A percentile compares a stretch with the other conserved stretches of the same genome.
These are phyloP conservation scores for Fraxinus americana DNA, from an alignment of 257 asterid species.

Conservation along the genomic window DNA sequence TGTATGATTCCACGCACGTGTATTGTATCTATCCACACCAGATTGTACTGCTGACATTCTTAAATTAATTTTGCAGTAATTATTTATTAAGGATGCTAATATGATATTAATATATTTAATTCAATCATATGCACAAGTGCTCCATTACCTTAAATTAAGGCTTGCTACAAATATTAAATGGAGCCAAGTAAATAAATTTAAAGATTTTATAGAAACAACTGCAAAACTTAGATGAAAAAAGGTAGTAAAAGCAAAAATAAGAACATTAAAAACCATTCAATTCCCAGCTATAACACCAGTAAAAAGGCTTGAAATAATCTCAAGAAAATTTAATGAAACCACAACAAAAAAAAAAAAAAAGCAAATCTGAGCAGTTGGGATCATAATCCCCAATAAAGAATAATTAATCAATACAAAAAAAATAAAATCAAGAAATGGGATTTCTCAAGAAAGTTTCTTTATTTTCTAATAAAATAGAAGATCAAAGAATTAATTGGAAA, in stretches of 20 bases:
- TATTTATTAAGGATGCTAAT: background rate
- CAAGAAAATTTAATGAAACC: background rate
- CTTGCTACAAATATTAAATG: too few species aligned
- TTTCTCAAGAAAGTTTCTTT: background rate
- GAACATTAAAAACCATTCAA: background rate
- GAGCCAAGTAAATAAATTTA: background rate
- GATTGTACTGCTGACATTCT: background rate
- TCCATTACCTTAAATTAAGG: slow-evolving; percentile 28
- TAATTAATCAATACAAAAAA: background rate
- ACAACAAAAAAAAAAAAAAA: background rate
- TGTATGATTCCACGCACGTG: background rate
- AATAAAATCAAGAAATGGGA: background rate
- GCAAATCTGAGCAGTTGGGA: background rate
- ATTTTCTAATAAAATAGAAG: too few species aligned
- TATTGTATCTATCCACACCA: background rate
- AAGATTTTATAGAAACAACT: background rate
- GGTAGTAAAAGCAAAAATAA: background rate
- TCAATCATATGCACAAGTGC: slow-evolving; percentile 30
- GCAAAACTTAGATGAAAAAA: background rate
- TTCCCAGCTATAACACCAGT: background rate
- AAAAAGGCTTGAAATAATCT: background rate
- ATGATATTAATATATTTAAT: slow-evolving; percentile 11
- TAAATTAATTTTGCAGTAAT: background rate
- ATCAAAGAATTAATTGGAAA: too few species aligned
- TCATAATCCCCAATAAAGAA: background rate